Conservation (phyloP, 306 rosid species). For the Delonix regia region DNA sequence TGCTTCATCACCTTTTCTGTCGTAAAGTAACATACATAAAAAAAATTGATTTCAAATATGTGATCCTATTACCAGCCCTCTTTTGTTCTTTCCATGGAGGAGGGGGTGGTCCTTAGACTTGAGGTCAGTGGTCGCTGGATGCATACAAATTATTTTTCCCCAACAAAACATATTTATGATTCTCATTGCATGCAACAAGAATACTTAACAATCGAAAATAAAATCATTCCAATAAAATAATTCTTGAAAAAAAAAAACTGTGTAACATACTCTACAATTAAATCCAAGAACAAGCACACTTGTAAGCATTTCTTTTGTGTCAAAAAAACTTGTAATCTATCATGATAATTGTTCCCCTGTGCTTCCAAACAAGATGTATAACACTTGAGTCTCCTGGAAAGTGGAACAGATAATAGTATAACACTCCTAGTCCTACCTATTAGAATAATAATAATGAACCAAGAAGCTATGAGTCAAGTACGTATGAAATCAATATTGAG, state of each 20-base stretch:
- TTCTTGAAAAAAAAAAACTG: not conserved
- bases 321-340: not conserved
- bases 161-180: not conserved
- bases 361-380: not conserved
- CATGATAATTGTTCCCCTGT: not conserved
- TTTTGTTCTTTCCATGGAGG: not conserved
- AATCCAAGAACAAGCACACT: not conserved
- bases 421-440: not conserved
- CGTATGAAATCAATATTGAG: not conserved
- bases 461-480: slow-evolving; percentile 1
- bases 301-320: not conserved
- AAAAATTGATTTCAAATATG: not conserved
- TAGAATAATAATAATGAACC: not conserved
- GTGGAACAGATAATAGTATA: not conserved
- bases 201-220: not conserved
- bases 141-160: not conserved
- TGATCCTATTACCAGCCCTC: not conserved
- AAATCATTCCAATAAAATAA: not conserved
- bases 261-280: not conserved
- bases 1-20: not conserved
- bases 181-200: not conserved
- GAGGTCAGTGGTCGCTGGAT: not conserved
- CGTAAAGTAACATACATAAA: not conserved
- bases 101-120: not conserved
- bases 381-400: not conserved